phyloP scores from a whole-genome alignment of 495 filamentous ascomycete genomes.

The Xylaria acuta region DNA sequence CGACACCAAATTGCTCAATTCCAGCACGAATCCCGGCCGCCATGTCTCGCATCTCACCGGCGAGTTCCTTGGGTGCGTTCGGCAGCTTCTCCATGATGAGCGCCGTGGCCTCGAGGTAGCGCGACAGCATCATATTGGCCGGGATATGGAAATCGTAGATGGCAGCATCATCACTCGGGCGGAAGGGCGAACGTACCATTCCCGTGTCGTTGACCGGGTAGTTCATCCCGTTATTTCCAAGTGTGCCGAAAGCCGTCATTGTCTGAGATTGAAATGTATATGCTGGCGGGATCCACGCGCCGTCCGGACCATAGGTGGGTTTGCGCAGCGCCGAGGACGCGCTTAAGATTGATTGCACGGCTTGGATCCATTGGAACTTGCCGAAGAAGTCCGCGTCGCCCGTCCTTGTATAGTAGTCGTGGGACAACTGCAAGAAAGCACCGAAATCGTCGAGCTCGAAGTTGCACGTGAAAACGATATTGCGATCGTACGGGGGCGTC shows the following conservation, averaged over 20 bases:
- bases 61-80: conserved; percentile 52
- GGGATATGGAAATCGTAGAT: conserved; percentile 66
- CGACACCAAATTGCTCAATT: conserved; percentile 56
- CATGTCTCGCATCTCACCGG: conserved; percentile 57
- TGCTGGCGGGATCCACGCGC: conserved; percentile 56
- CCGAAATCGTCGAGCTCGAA: conserved; percentile 69
- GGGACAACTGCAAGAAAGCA: conserved; percentile 65
- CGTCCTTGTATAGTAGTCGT: conserved; percentile 63
- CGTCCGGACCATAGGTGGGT: conserved; percentile 63
- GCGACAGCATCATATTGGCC: conserved; percentile 70
- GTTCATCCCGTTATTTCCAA: conserved; percentile 66
- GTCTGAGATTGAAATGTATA: conserved; percentile 67
- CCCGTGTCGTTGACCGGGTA: conserved; percentile 66
- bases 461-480: conserved; percentile 67
- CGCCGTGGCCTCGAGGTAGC: conserved; percentile 60
- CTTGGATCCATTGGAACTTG: conserved; percentile 65
- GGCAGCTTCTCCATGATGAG: conserved; percentile 60
- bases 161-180: conserved; percentile 67
- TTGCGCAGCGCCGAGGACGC: conserved; percentile 64
- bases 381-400: conserved; percentile 63
- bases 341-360: conserved; percentile 60
- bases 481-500: conserved; percentile 54
- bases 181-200: conserved; percentile 67
- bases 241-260: conserved; percentile 62
- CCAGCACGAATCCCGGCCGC: conserved; percentile 57